phyloP scores from a whole-genome alignment of 129 eudicot genomes.

The Escallonia rubra region DNA sequence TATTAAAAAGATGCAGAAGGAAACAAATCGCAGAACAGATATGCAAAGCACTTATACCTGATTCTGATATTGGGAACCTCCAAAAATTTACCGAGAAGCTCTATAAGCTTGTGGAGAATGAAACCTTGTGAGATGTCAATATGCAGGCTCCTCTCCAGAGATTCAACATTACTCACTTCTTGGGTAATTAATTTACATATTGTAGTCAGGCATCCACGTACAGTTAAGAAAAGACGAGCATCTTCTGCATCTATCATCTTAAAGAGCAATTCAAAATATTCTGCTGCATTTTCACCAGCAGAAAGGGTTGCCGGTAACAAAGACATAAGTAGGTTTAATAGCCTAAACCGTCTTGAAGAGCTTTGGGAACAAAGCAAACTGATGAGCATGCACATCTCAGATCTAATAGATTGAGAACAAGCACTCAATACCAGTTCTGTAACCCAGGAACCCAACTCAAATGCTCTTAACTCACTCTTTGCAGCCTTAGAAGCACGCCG shows the following conservation, averaged over 20 bases:
- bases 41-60: constrained; percentile 40
- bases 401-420: constrained; percentile 96
- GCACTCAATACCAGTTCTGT: constrained; percentile 96
- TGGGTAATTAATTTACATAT: constrained; percentile 78
- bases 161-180: constrained; percentile 79
- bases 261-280: constrained; percentile 87
- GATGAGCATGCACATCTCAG: constrained; percentile 97
- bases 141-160: constrained; percentile 93
- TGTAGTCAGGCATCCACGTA: constrained; percentile 77
- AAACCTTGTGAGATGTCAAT: constrained; percentile 98
- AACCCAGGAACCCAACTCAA: constrained; percentile 99
- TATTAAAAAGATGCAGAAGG: neutral
- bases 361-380: constrained; percentile 91
- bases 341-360: constrained; percentile 73
- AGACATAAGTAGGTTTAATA: constrained; percentile 80
- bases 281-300: constrained; percentile 97
- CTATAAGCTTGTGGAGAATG: constrained; percentile 95
- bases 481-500: constrained; percentile 52
- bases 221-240: constrained; percentile 97
- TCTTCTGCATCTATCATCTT: constrained; percentile 96
- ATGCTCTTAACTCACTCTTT: constrained; percentile 61
- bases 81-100: constrained; percentile 95
- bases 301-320: constrained; percentile 92
- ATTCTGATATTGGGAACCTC: constrained; percentile 91
- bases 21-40: constrained; percentile 1